Conservation (phyloP, 2,329 filamentous ascomycete species). For the Aspergillus sp. region DNA sequence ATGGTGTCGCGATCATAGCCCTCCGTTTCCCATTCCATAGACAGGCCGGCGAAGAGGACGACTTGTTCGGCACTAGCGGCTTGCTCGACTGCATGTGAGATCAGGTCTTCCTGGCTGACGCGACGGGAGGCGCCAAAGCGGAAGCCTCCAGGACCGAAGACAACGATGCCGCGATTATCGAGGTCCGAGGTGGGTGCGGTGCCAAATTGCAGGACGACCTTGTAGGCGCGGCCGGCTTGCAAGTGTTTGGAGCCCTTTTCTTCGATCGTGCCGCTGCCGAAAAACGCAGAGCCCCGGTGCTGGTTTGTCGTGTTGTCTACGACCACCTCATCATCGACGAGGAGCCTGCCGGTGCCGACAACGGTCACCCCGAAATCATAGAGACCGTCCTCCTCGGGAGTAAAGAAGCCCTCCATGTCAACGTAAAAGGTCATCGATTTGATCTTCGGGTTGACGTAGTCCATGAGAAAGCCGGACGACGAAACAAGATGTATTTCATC, state of each 20-base stretch:
- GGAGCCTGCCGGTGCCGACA: slow-evolving; percentile 57
- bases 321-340: slow-evolving; percentile 53
- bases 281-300: slow-evolving; percentile 55
- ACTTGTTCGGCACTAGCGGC: slow-evolving; percentile 68
- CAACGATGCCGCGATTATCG: slow-evolving; percentile 39
- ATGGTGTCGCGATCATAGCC: slow-evolving; percentile 54
- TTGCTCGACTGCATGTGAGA: slow-evolving; percentile 57
- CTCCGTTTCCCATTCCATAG: slow-evolving; percentile 74
- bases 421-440: slow-evolving; percentile 49
- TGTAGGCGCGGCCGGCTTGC: slow-evolving; percentile 52
- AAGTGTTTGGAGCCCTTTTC: slow-evolving; percentile 52
- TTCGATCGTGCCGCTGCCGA: slow-evolving; percentile 56
- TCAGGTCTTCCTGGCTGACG: slow-evolving; percentile 51
- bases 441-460: slow-evolving; percentile 49
- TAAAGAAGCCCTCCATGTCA: slow-evolving; percentile 53
- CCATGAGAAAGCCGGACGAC: slow-evolving; percentile 43
- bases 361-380: slow-evolving; percentile 62
- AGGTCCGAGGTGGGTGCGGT: slow-evolving; percentile 53
- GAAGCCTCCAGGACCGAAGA: slow-evolving; percentile 53
- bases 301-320: slow-evolving; percentile 61
- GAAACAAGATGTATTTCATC: slow-evolving; percentile 42
- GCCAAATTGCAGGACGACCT: slow-evolving; percentile 52
- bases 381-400: slow-evolving; percentile 51
- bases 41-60: slow-evolving; percentile 68
- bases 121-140: slow-evolving; percentile 54